Evolutionary conservation across 345 rosid species (phyloP).

Genomic region (Eutrema yunnanense): DNA sequence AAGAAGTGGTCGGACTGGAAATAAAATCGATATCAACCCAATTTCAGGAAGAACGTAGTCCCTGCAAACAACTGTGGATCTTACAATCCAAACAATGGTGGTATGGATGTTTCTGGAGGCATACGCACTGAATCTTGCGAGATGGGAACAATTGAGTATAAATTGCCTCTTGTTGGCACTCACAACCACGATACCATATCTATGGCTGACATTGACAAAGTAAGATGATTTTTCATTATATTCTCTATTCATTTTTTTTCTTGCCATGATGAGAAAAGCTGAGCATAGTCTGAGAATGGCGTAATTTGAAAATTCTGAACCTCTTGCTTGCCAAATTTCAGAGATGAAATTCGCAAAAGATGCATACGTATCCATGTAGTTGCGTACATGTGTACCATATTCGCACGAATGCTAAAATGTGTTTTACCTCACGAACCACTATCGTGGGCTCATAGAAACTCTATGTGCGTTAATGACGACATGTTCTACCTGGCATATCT

Average conservation of each 20-base stretch:
- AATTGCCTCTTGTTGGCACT: conserved; percentile 51
- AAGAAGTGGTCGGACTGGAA: conserved; percentile 83
- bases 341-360: too few relatives aligned
- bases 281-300: background rate
- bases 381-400: too few relatives aligned
- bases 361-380: too few relatives aligned
- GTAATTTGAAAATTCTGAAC: too few relatives aligned
- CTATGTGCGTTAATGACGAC: too few relatives aligned
- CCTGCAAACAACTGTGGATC: conserved; percentile 70
- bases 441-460: too few relatives aligned
- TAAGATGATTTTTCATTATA: conserved; percentile 29
- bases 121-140: conserved; percentile 25
- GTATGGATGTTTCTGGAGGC: background rate
- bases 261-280: background rate
- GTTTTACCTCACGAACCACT: too few relatives aligned
- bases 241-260: background rate
- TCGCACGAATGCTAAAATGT: too few relatives aligned
- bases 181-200: conserved; percentile 90
- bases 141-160: conserved; percentile 32
- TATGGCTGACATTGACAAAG: conserved; percentile 85
- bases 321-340: too few relatives aligned
- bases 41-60: conserved; percentile 74
- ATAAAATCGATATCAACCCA: conserved; percentile 64
- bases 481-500: too few relatives aligned
- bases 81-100: conserved; percentile 38